Conservation (phyloP, 352 stramenopile species). For the Phytophthora foliorum region DNA sequence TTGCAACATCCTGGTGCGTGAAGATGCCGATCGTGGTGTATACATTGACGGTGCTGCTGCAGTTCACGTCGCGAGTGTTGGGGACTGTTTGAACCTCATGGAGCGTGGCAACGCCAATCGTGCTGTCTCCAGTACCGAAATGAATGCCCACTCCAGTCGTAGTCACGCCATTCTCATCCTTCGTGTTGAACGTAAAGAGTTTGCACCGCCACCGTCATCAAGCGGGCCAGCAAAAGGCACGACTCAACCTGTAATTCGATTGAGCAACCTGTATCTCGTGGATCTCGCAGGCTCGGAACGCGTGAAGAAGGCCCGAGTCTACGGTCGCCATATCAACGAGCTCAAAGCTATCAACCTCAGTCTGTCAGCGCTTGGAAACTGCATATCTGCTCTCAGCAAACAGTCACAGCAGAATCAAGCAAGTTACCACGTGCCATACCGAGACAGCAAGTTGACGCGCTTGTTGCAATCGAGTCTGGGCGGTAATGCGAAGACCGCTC, state of each 20-base stretch:
- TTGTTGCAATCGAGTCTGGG: slow-evolving; percentile 76
- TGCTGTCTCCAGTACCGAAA: slow-evolving; percentile 82
- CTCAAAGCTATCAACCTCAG: slow-evolving; percentile 82
- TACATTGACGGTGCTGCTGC: slow-evolving; percentile 71
- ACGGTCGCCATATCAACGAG: slow-evolving; percentile 68
- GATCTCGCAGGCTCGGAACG: slow-evolving; percentile 79
- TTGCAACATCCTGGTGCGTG: slow-evolving; percentile 64
- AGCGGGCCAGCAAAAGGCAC: slow-evolving; percentile 1
- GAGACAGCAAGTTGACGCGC: slow-evolving; percentile 80
- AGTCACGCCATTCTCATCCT: slow-evolving; percentile 91
- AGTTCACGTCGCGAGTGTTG: slow-evolving; percentile 50
- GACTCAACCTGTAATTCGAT: slow-evolving; percentile 49
- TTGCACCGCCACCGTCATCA: slow-evolving; percentile 20
- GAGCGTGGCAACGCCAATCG: slow-evolving; percentile 68
- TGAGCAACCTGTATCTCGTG: slow-evolving; percentile 76
- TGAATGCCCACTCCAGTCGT: slow-evolving; percentile 90
- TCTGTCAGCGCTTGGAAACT: slow-evolving; percentile 79
- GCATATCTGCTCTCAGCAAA: slow-evolving; percentile 75
- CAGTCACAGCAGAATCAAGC: slow-evolving; percentile 38
- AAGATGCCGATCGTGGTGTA: slow-evolving; percentile 70
- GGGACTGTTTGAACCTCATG: slow-evolving; percentile 62
- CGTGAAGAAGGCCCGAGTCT: slow-evolving; percentile 72
- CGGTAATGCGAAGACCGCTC: slow-evolving; percentile 77
- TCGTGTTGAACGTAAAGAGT: slow-evolving; percentile 81
- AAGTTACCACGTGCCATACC: slow-evolving; percentile 71